Percentiles rank a stretch among this genome's conserved stretches.
Conservation (phyloP, 805 yeast species). For the Cyberlindnera saturnus region DNA sequence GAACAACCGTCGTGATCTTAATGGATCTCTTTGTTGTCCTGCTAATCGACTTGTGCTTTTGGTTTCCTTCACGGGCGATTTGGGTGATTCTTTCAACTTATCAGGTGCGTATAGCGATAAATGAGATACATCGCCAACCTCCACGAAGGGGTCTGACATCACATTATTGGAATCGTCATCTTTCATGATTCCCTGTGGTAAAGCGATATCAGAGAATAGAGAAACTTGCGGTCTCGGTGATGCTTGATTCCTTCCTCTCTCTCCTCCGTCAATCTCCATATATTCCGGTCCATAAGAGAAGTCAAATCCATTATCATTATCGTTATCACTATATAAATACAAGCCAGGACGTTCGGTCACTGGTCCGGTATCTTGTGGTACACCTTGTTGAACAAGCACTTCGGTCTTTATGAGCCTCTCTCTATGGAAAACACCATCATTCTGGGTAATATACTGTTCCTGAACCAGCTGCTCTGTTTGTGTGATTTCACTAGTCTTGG, state of each 20-base stretch:
- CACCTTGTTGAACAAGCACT: not conserved
- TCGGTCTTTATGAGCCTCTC: too few relatives aligned
- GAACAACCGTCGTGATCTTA: constrained; percentile 3
- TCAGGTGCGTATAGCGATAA: not conserved
- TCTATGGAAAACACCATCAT: too few relatives aligned
- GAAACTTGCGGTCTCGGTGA: constrained; percentile 1
- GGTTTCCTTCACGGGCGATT: not conserved
- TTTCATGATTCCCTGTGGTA: constrained; percentile 23
- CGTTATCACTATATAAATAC: too few relatives aligned
- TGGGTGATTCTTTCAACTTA: not conserved
- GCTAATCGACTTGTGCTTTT: not conserved
- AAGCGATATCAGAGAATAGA: constrained; percentile 19
- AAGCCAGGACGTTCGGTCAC: not conserved
- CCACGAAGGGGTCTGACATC: constrained; percentile 5
- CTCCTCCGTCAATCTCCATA: not conserved
- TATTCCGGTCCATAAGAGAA: not conserved
- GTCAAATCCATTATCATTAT: too few relatives aligned
- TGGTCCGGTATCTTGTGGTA: not conserved
- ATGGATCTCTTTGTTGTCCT: not conserved
- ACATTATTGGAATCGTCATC: constrained; percentile 5
- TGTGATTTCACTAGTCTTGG: too few relatives aligned
- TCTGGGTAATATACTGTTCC: too few relatives aligned
- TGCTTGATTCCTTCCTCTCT: not conserved
- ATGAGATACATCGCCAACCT: not conserved
- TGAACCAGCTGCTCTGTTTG: too few relatives aligned